Evolutionary conservation across 1,284 basidiomycete species (phyloP).

Genomic region (Cystobasidium pallidum): DNA sequence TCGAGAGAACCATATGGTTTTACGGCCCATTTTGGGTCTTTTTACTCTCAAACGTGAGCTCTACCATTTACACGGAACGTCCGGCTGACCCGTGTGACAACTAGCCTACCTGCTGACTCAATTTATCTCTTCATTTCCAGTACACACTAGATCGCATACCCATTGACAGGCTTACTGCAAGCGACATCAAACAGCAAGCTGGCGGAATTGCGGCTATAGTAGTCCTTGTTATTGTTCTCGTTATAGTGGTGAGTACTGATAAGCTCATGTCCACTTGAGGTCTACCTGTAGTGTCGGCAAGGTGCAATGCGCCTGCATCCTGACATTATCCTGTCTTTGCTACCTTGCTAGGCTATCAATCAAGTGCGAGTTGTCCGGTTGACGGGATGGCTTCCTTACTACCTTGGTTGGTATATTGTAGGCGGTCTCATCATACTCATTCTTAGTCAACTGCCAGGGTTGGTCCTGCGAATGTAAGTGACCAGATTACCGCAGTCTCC

Average conservation of each 20-base stretch:
- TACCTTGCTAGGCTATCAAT: slow-evolving; percentile 61
- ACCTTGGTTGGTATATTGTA: slow-evolving; percentile 56
- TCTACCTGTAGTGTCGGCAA: no score
- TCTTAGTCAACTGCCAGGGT: slow-evolving; percentile 68
- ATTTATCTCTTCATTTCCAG: slow-evolving; percentile 59
- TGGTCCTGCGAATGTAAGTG: slow-evolving; percentile 53
- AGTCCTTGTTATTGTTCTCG: slow-evolving; percentile 66
- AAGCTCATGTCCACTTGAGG: neutral
- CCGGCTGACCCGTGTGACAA: no score
- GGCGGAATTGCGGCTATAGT: slow-evolving; percentile 75
- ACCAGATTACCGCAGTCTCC: neutral
- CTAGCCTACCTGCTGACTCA: slow-evolving; percentile 46
- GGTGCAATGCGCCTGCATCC: no score
- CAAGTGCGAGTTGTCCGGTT: slow-evolving; percentile 81
- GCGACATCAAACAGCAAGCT: slow-evolving; percentile 69
- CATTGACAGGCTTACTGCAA: slow-evolving; percentile 69
- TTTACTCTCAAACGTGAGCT: slow-evolving; percentile 53
- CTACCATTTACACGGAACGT: no score
- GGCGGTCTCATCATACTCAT: slow-evolving; percentile 71
- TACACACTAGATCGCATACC: slow-evolving; percentile 65
- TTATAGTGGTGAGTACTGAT: slow-evolving; percentile 63
- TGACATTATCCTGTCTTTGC: neutral
- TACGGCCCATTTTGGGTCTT: slow-evolving; percentile 81
- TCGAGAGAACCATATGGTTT: slow-evolving; percentile 75
- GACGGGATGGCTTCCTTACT: slow-evolving; percentile 74